Conservation (phyloP, 495 filamentous ascomycete species). For the Aspergillus haitiensis region DNA sequence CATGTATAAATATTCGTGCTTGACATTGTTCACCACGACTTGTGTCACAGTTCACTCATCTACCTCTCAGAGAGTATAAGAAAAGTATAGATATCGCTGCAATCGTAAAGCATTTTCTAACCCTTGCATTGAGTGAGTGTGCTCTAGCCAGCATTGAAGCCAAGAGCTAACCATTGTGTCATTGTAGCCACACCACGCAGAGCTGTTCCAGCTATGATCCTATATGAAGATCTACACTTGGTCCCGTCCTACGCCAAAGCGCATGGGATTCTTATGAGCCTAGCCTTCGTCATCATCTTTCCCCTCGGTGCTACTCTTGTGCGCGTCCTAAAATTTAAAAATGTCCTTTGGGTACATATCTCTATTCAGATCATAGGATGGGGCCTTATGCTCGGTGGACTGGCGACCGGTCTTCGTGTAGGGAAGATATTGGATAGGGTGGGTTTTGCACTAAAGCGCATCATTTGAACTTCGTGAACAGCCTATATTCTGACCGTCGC, state of each 20-base stretch:
- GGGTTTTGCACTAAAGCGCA: not conserved
- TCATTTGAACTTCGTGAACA: not conserved
- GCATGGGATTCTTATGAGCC: slow-evolving; percentile 16
- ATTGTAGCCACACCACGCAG: no score
- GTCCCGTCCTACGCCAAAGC: slow-evolving; percentile 18
- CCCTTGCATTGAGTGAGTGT: no score
- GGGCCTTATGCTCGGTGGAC: slow-evolving; percentile 17
- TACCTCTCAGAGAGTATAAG: no score
- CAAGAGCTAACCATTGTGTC: no score
- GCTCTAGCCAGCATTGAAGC: no score
- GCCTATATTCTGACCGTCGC: not conserved
- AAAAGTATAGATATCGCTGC: no score
- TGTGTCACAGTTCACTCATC: no score
- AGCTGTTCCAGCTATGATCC: no score
- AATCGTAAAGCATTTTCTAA: no score
- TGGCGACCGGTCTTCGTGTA: slow-evolving; percentile 19
- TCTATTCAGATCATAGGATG: slow-evolving; percentile 13
- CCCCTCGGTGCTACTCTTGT: slow-evolving; percentile 18
- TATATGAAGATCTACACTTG: slow-evolving; percentile 19
- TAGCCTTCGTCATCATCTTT: slow-evolving; percentile 16
- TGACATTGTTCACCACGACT: no score
- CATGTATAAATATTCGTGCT: no score
- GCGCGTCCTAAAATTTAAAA: slow-evolving; percentile 11
- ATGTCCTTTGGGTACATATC: slow-evolving; percentile 9
- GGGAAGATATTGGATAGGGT: slow-evolving; percentile 20